phyloP scores from a whole-genome alignment of 805 yeast species.

The Pichia scutulata region DNA sequence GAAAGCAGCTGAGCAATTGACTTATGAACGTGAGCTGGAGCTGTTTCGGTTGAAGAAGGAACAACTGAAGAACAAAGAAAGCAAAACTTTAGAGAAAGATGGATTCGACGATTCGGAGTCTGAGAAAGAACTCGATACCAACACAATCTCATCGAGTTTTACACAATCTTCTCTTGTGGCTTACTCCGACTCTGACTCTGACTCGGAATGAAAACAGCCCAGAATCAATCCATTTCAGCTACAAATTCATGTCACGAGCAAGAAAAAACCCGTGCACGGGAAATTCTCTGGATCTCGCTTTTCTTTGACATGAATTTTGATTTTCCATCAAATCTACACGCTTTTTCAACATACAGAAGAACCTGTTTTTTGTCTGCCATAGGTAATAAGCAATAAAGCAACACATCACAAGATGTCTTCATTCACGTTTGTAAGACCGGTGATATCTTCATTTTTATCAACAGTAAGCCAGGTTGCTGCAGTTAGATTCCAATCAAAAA shows the following conservation, averaged over 20 bases:
- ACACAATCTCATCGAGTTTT: background rate
- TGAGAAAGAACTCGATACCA: background rate
- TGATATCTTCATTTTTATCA: conserved; percentile 6
- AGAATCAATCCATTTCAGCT: too few relatives aligned
- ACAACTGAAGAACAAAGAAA: background rate
- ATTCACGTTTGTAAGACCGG: conserved; percentile 14
- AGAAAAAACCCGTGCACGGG: background rate
- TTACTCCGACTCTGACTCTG: background rate
- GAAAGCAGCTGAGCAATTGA: background rate
- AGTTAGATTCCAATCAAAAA: conserved; percentile 41
- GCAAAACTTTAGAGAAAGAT: conserved; percentile 2
- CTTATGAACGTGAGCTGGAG: background rate
- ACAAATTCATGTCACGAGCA: background rate
- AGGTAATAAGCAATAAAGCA: background rate
- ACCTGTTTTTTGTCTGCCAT: background rate
- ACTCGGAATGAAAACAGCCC: background rate
- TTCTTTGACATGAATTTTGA: background rate
- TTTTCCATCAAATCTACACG: background rate
- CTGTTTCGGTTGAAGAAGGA: background rate
- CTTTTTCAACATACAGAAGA: too few relatives aligned
- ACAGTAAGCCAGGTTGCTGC: conserved; percentile 18
- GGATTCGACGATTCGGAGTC: conserved; percentile 5
- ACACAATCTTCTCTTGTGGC: background rate
- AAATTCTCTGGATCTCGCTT: background rate
- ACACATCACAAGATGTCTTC: conserved; percentile 1